A percentile compares a stretch with the other conserved stretches of the same genome.
Conservation (phyloP, 345 rosid species). For the Salix exigua region DNA sequence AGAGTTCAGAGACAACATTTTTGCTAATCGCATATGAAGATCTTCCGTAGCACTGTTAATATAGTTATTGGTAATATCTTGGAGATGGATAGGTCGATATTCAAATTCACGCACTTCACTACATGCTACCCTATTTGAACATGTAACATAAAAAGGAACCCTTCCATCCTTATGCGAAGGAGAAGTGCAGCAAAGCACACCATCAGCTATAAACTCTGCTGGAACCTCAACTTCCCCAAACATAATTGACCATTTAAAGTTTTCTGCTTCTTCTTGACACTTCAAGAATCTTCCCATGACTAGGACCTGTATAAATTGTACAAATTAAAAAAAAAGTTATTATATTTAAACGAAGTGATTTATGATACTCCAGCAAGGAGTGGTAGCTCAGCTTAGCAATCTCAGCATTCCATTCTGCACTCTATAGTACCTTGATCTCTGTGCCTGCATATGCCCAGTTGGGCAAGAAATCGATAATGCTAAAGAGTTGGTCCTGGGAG, state of each 20-base stretch:
- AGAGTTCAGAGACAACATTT: slow-evolving; percentile 51
- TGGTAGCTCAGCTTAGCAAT: not conserved
- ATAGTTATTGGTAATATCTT: slow-evolving; percentile 24
- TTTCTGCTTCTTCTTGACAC: slow-evolving; percentile 46
- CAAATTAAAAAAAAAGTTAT: slow-evolving; percentile 4
- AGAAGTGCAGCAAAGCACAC: slow-evolving; percentile 66
- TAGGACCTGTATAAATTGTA: slow-evolving; percentile 46
- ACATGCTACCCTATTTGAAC: slow-evolving; percentile 91
- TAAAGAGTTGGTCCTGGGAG: slow-evolving; percentile 79
- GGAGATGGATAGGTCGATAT: slow-evolving; percentile 39
- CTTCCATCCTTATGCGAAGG: slow-evolving; percentile 65
- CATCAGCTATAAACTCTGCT: slow-evolving; percentile 75
- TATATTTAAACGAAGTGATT: not conserved
- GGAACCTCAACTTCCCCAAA: slow-evolving; percentile 97
- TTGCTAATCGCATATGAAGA: slow-evolving; percentile 58
- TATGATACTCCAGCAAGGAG: slow-evolving; percentile 9
- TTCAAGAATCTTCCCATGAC: slow-evolving; percentile 73
- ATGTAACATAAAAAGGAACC: slow-evolving; percentile 86
- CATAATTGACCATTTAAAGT: slow-evolving; percentile 81
- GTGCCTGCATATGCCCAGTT: slow-evolving; percentile 68
- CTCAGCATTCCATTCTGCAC: not conserved
- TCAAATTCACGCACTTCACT: slow-evolving; percentile 97
- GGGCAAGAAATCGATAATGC: slow-evolving; percentile 79
- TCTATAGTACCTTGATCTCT: slow-evolving; percentile 56
- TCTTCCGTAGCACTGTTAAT: slow-evolving; percentile 26